Conservation (phyloP, 306 rosid genomes). For the Casuarina glauca region DNA sequence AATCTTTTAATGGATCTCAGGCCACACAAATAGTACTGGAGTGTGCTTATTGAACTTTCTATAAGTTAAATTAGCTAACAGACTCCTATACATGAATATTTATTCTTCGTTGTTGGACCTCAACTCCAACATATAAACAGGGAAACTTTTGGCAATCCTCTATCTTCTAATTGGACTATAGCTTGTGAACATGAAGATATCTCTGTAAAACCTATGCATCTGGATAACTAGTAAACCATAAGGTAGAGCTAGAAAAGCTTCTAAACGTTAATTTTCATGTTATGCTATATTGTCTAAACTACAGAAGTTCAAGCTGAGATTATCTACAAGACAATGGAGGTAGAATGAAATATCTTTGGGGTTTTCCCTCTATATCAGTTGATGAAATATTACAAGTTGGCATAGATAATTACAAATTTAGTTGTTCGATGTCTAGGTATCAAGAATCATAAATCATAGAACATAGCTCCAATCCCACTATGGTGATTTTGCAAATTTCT, state of each 20-base stretch:
- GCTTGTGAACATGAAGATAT: not conserved
- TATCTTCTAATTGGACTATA: not conserved
- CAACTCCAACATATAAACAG: not conserved
- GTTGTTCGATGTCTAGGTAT: not conserved
- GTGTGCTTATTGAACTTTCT: not conserved
- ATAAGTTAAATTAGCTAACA: not conserved
- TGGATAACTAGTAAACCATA: not conserved
- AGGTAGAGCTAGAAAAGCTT: not conserved
- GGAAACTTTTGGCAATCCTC: not conserved
- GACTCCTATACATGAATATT: not conserved
- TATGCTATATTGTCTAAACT: not conserved
- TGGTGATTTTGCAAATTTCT: not conserved
- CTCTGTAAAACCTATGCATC: not conserved
- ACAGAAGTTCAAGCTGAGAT: not conserved
- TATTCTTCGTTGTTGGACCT: not conserved
- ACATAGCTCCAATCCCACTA: too few species aligned
- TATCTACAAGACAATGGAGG: not conserved
- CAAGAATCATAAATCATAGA: not conserved
- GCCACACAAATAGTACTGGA: not conserved
- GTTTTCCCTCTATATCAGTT: not conserved
- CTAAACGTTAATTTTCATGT: not conserved
- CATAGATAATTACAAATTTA: not conserved
- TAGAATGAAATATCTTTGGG: not conserved
- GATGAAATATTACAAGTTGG: not conserved
- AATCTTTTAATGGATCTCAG: not conserved